These are phyloP conservation scores for Candida endomychidarum DNA, from an alignment of 805 yeast genomes.

Conservation along the genomic window DNA sequence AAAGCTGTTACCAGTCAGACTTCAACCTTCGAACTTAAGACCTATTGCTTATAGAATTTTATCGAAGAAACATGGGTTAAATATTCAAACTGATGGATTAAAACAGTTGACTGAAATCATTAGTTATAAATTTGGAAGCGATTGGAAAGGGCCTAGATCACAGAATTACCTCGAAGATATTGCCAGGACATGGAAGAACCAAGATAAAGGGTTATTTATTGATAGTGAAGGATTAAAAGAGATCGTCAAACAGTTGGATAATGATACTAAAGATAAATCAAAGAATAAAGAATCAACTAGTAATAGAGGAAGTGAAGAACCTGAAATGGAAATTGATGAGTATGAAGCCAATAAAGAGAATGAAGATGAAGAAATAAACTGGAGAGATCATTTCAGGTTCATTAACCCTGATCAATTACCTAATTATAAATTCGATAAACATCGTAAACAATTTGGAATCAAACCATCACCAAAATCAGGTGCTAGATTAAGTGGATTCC, in stretches of 20 bases:
- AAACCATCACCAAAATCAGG: constrained; percentile 7
- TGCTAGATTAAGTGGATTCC: constrained; percentile 18
- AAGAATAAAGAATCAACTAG: constrained; percentile 12
- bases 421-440: constrained; percentile 57
- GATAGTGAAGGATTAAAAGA: constrained; percentile 70
- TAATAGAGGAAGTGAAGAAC: constrained; percentile 12
- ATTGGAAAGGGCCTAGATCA: constrained; percentile 74
- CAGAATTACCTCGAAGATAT: constrained; percentile 71
- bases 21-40: constrained; percentile 79
- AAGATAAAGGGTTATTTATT: constrained; percentile 81
- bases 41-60: constrained; percentile 89
- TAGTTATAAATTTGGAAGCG: constrained; percentile 76
- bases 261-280: constrained; percentile 16
- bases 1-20: constrained; percentile 60
- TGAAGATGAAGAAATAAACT: constrained; percentile 39
- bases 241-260: constrained; percentile 57
- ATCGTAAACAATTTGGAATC: constrained; percentile 60
- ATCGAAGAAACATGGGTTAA: constrained; percentile 90
- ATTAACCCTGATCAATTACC: constrained; percentile 68
- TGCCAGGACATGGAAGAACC: constrained; percentile 83
- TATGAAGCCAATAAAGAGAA: constrained; percentile 26
- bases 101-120: constrained; percentile 69
- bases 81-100: constrained; percentile 83
- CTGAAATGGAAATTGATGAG: constrained; percentile 6
- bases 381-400: constrained; percentile 72